Percentiles rank a stretch among this genome's conserved stretches.
These are phyloP conservation scores for Heliamphora exappendiculata DNA, from an alignment of 148 eudicot species.

Conservation along the genomic window DNA sequence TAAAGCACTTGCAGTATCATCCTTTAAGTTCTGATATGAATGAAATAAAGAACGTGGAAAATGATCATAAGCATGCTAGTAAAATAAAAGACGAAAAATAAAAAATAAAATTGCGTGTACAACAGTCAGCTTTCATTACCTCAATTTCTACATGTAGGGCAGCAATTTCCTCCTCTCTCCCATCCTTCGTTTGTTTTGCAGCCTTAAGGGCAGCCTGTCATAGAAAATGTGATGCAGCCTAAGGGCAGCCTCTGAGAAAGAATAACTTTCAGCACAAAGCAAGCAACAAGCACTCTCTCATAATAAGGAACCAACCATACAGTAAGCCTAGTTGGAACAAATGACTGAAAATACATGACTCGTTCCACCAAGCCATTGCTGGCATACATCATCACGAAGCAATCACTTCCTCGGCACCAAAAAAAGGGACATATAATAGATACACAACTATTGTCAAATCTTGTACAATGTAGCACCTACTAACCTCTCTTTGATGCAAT, in stretches of 20 bases:
- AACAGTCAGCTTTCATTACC: slow-evolving; percentile 32
- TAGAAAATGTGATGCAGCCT: slow-evolving; percentile 13
- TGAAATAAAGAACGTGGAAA: background rate
- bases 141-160: slow-evolving; percentile 66
- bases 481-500: slow-evolving; percentile 91
- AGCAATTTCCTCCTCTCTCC: slow-evolving; percentile 68
- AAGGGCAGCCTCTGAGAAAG: slow-evolving; percentile 8
- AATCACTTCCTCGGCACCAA: background rate
- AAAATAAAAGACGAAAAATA: background rate
- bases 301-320: background rate
- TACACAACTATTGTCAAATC: background rate
- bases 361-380: background rate
- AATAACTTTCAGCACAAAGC: slow-evolving; percentile 5
- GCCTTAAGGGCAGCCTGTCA: slow-evolving; percentile 85
- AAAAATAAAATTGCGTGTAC: background rate
- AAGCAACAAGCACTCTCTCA: background rate
- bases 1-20: slow-evolving; percentile 48
- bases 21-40: slow-evolving; percentile 53
- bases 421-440: background rate
- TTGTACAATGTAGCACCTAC: slow-evolving; percentile 7
- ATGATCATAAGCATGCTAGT: background rate
- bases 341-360: background rate
- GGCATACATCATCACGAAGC: background rate
- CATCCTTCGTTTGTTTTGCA: slow-evolving; percentile 66
- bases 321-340: background rate